A percentile compares a stretch with the other conserved stretches of the same genome.
Evolutionary conservation across 2,329 filamentous ascomycete genomes (phyloP).

Genomic region (Sphaerostilbella broomeana): DNA sequence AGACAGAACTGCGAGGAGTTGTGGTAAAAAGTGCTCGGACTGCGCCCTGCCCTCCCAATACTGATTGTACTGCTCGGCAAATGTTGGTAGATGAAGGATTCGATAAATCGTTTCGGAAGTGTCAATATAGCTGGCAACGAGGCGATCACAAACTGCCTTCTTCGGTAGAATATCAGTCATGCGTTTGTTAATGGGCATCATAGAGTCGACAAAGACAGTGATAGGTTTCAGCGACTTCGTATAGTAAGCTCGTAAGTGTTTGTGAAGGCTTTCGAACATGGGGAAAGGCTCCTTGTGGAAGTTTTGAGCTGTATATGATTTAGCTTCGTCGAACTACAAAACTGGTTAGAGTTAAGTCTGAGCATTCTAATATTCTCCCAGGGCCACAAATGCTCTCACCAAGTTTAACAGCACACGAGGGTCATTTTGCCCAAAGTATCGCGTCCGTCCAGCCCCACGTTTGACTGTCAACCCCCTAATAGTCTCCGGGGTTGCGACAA

Average conservation of each 20-base stretch:
- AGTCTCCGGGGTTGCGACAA: conserved; percentile 36
- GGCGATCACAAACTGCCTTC: conserved; percentile 43
- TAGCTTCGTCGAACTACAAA: conserved; percentile 46
- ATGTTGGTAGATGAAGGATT: conserved; percentile 46
- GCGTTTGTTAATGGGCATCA: conserved; percentile 50
- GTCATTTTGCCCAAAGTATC: conserved; percentile 48
- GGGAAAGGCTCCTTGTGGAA: conserved; percentile 36
- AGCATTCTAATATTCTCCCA: too few species aligned
- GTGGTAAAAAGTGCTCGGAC: conserved; percentile 46
- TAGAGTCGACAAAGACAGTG: conserved; percentile 51
- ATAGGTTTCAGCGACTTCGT: conserved; percentile 43
- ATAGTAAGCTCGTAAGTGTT: conserved; percentile 41
- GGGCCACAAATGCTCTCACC: conserved; percentile 29
- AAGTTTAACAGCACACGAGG: conserved; percentile 48
- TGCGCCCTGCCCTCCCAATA: conserved; percentile 46
- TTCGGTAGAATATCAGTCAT: conserved; percentile 52
- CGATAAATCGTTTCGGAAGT: conserved; percentile 48
- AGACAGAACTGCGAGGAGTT: conserved; percentile 46
- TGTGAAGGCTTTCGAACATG: conserved; percentile 42
- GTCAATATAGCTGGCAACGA: conserved; percentile 43
- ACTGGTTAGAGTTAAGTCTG: conserved; percentile 3
- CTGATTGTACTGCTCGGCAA: conserved; percentile 42
- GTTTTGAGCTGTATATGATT: conserved; percentile 39
- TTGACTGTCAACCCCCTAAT: conserved; percentile 47
- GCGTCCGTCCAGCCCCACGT: conserved; percentile 38